phyloP scores from a whole-genome alignment of 2,329 filamentous ascomycete genomes.

The Aspergillus awamori region DNA sequence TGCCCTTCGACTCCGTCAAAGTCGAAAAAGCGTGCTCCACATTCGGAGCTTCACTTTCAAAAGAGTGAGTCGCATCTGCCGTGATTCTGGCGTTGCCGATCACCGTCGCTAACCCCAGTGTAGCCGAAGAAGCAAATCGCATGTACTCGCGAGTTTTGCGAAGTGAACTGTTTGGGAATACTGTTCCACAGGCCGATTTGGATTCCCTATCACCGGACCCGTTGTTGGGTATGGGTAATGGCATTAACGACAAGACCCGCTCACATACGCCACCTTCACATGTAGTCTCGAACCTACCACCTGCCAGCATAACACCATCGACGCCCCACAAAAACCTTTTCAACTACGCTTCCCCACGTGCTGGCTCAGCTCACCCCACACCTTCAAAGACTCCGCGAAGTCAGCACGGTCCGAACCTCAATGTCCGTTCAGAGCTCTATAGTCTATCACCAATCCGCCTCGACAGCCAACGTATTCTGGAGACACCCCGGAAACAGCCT shows the following conservation, averaged over 20 bases:
- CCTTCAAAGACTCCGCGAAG: conserved; percentile 88
- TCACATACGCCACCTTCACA: conserved; percentile 80
- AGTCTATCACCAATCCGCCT: conserved; percentile 92
- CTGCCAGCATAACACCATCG: conserved; percentile 78
- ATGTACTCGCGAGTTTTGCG: conserved; percentile 87
- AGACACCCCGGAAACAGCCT: conserved; percentile 86
- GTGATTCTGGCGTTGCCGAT: not conserved
- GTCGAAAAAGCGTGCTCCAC: conserved; percentile 79
- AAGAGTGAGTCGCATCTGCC: conserved; percentile 64
- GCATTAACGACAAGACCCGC: conserved; percentile 66
- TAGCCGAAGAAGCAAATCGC: conserved; percentile 89
- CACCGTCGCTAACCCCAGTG: conserved; percentile 18
- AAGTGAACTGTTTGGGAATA: conserved; percentile 87
- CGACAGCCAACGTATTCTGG: conserved; percentile 88
- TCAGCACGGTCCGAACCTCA: conserved; percentile 82
- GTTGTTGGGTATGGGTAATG: conserved; percentile 47
- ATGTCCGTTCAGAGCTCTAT: conserved; percentile 90
- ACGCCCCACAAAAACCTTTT: conserved; percentile 98
- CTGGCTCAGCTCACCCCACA: conserved; percentile 79
- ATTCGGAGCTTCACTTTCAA: conserved; percentile 92
- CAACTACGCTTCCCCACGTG: conserved; percentile 77
- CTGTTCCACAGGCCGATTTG: conserved; percentile 78
- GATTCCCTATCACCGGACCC: conserved; percentile 65
- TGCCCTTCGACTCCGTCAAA: conserved; percentile 90
- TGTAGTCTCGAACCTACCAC: conserved; percentile 65